These are phyloP conservation scores for Monilinia polystroma DNA, from an alignment of 2,329 filamentous ascomycete species.

Conservation along the genomic window DNA sequence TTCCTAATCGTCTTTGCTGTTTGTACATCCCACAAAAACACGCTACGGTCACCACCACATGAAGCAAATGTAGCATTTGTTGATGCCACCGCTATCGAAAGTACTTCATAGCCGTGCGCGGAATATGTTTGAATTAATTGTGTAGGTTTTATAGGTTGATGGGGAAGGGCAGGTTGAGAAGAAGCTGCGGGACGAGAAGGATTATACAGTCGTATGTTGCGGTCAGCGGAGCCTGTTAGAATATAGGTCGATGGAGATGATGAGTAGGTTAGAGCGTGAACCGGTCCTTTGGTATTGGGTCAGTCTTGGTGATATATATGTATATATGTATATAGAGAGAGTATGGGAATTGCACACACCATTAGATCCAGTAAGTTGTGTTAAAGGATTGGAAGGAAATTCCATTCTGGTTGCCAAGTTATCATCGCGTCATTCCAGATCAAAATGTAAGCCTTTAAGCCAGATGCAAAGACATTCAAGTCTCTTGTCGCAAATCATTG, in stretches of 20 bases:
- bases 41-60: constrained; percentile 83
- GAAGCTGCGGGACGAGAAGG: constrained; percentile 55
- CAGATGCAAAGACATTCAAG: background rate
- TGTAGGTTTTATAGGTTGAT: constrained; percentile 42
- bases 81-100: constrained; percentile 69
- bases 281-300: constrained; percentile 52
- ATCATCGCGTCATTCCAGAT: constrained; percentile 15
- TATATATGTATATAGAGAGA: background rate
- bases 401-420: constrained; percentile 37
- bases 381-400: constrained; percentile 49
- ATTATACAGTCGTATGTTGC: constrained; percentile 83
- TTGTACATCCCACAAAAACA: constrained; percentile 93
- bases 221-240: constrained; percentile 83
- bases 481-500: background rate
- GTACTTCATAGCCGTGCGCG: constrained; percentile 88
- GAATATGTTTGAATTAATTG: constrained; percentile 81
- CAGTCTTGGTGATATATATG: background rate
- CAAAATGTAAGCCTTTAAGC: background rate
- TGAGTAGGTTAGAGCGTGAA: constrained; percentile 73
- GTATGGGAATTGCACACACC: constrained; percentile 44
- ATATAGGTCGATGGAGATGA: constrained; percentile 72
- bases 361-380: constrained; percentile 58
- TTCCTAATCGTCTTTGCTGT: constrained; percentile 74
- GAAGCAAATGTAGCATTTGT: constrained; percentile 86
- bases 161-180: constrained; percentile 43